Evolutionary conservation across 2,329 filamentous ascomycete species (phyloP).

Genomic region (Juglanconis juglandina): DNA sequence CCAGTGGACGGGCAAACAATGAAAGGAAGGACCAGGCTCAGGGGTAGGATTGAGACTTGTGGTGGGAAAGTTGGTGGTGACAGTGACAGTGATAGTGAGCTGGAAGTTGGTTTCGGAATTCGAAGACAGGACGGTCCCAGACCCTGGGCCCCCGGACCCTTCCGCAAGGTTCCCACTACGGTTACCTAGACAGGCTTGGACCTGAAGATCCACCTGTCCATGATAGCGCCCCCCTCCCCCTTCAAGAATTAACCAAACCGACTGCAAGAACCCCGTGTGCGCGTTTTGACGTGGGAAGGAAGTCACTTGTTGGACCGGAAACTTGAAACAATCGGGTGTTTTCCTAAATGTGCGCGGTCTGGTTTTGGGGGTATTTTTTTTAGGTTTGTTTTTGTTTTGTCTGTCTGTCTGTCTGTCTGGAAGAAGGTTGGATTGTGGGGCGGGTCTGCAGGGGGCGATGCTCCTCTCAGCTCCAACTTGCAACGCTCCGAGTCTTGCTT

Average conservation of each 20-base stretch:
- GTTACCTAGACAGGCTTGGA: neutral
- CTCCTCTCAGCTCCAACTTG: neutral
- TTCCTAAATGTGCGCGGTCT: too few relatives aligned
- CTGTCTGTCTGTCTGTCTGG: neutral
- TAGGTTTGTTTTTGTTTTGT: too few relatives aligned
- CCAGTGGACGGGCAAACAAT: neutral
- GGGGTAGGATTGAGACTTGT: neutral
- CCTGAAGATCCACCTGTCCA: too few relatives aligned
- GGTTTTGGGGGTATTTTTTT: too few relatives aligned
- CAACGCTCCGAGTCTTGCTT: too few relatives aligned
- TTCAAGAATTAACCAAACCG: too few relatives aligned
- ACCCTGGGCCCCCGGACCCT: neutral
- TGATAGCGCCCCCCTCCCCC: too few relatives aligned
- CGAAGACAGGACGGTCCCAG: neutral
- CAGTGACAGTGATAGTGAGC: neutral
- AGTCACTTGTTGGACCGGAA: too few relatives aligned
- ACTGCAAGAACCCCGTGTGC: too few relatives aligned
- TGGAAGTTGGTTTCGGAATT: constrained; percentile 7
- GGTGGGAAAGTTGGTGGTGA: neutral
- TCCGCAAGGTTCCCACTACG: too few relatives aligned
- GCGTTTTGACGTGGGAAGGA: too few relatives aligned
- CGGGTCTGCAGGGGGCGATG: neutral
- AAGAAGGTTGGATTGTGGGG: neutral
- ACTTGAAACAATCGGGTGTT: too few relatives aligned
- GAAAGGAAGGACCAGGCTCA: neutral